Evolutionary conservation across 2,329 filamentous ascomycete genomes (phyloP), one percentile per base, ranked within the genome.

Genomic region (Penicillium sp.): DNA sequence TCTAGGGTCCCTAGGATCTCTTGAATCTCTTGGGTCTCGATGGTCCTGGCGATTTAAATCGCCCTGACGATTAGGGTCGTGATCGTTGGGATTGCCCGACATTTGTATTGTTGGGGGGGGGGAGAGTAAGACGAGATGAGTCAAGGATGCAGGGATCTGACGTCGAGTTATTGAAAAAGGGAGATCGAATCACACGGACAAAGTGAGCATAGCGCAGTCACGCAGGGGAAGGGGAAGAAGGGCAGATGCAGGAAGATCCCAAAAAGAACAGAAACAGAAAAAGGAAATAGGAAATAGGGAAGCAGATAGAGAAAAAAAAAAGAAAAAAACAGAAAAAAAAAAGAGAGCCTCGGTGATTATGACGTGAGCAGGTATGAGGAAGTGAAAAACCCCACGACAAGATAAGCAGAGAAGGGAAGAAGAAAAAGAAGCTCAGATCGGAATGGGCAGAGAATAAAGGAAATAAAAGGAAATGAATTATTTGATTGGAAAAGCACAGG

Each of bases 41-140:
- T 17, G 77, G 69, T 75, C 76, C 70, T 73, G 76, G 62, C 75
- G 76, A 69, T 71, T 73, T 60, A 56, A 56, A 50, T 61, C 60
- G 50, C 75, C 76, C 70, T 72, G 76, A 60, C 76, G 76, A 23
- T 12, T 53, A 21, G 50, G 50, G 69, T 72, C 73, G 59, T 76
- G 73, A 69, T 80, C 78, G 69, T 66, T 68, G 61, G 78, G 77
- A 71, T 46, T 46, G 31, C 66, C 71, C 69, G 75, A 76, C 75
- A 77, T 77, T 76, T 67, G 72, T 70, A 65, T 47, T 35, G 41
- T 37, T 52, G 38, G 49, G 49, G 49, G 38, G 49, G 49, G 17
- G 31, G 8, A 12, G 7, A 64, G 60, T 51, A 60, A 60, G 61
- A 62, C 57, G 57, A 66, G 62, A 62, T 57, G 62, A 64, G 62